phyloP scores from a whole-genome alignment of 345 rosid species.

The Lepidium aucheri region DNA sequence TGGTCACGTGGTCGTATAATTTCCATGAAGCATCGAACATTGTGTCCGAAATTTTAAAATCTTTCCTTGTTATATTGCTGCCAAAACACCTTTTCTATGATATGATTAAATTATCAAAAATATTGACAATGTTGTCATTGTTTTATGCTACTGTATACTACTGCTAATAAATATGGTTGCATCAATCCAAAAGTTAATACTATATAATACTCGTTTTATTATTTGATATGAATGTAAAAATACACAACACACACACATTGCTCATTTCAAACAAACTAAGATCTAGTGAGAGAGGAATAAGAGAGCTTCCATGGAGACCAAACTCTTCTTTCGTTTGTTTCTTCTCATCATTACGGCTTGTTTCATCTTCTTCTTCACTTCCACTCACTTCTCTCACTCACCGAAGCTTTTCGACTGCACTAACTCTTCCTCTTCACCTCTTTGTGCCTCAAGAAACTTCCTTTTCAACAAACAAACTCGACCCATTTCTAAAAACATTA shows the following conservation, averaged over 20 bases:
- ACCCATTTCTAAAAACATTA: background rate
- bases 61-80: too few relatives aligned
- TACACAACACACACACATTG: background rate
- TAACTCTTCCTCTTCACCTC: constrained; percentile 31
- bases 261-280: background rate
- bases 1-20: too few relatives aligned
- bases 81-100: too few relatives aligned
- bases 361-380: constrained; percentile 43
- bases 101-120: too few relatives aligned
- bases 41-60: too few relatives aligned
- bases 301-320: constrained; percentile 46
- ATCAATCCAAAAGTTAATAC: too few relatives aligned
- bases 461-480: constrained; percentile 30
- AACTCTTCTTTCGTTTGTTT: constrained; percentile 35
- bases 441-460: constrained; percentile 52
- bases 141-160: too few relatives aligned
- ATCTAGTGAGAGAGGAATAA: background rate
- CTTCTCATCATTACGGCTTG: constrained; percentile 33
- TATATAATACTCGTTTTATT: too few relatives aligned
- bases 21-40: too few relatives aligned
- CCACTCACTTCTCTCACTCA: constrained; percentile 39
- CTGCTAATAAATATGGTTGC: too few relatives aligned
- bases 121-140: too few relatives aligned
- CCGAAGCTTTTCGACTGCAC: constrained; percentile 44
- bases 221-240: too few relatives aligned